Base-by-base conservation (phyloP, 768 basidiomycete genomes). In the Lactifluus volemus region DNA sequence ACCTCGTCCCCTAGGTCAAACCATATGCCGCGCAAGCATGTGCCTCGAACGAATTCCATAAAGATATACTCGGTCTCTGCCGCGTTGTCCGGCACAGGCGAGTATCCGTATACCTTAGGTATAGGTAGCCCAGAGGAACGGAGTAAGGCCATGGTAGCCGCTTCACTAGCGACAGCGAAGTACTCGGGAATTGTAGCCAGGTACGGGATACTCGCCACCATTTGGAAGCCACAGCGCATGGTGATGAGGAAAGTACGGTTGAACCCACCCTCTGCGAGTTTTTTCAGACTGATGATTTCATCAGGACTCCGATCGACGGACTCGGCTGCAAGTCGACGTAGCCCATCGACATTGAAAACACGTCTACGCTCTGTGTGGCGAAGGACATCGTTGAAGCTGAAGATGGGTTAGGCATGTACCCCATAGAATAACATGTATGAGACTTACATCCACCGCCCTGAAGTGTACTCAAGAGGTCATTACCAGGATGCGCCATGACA, bases 351-450 rank as follows among this genome's bases (percentile, higher is more conserved):
- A 49, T 79, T 55, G 71, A 80, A 79, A 12, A 64, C 70, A 56
- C 38, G 73, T 77, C 25, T 25, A 56, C 77, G 79, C 71, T 82
- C 79, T 71, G 63, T 67, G 63, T 66, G 78, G 67, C 78, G 79
- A 74, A 79, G 77, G 51, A 38, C 60, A 30, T 72, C 65, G 49
- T 72, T 72, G 53, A 19, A n/a, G 17, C 68, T 69, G 59, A 63
- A 62, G 2, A 36, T 15, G 25, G 14, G 44, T 53, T 41, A 62
- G 60, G 63, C 0, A 63, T 2, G 2, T 25, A 25, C 25, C 25
- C 25, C 25, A 25, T 25, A 68, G 41, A 48, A 61, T 12, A 59
- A 59, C 34, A 58, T 30, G n/a, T 59, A 57, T 54, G 53, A 56
- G 55, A 63, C 68, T 65, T 67, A 67, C 69, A 68, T 25, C 25